phyloP scores from a whole-genome alignment of 257 asterid genomes.

The Nicotiana undulata region DNA sequence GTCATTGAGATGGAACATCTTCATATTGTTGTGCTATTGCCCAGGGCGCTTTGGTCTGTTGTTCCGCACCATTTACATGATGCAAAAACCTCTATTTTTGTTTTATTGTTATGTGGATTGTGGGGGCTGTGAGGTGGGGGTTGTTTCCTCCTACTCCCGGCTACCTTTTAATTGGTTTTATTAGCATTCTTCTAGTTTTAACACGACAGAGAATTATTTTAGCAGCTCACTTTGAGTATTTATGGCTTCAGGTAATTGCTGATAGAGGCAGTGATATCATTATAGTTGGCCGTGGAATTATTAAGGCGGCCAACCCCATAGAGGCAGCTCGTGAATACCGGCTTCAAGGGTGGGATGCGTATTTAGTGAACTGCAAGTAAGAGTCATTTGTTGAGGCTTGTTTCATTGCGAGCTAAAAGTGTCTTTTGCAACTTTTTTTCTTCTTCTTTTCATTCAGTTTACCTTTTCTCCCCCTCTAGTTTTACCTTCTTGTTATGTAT shows the following conservation, averaged over 20 bases:
- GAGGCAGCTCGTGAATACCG: slow-evolving; percentile 84
- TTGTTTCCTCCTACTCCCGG: too few relatives aligned
- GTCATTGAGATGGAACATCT: neutral
- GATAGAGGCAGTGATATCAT: slow-evolving; percentile 87
- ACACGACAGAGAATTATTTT: neutral
- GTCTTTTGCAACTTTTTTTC: neutral
- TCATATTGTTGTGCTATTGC: too few relatives aligned
- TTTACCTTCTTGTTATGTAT: neutral
- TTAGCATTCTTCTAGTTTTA: neutral
- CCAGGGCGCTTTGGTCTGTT: too few relatives aligned
- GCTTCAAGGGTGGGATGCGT: slow-evolving; percentile 94
- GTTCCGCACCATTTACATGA: too few relatives aligned
- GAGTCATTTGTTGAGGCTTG: neutral
- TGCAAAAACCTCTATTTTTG: too few relatives aligned
- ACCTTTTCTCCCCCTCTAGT: neutral
- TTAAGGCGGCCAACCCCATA: slow-evolving; percentile 70
- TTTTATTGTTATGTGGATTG: too few relatives aligned
- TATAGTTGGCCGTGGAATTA: slow-evolving; percentile 97
- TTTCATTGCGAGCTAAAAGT: neutral
- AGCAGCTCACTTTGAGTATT: neutral
- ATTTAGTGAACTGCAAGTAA: slow-evolving; percentile 51
- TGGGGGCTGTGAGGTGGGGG: too few relatives aligned
- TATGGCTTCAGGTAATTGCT: slow-evolving; percentile 57
- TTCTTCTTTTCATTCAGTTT: neutral
- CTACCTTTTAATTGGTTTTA: neutral